Evolutionary conservation across 2,329 filamentous ascomycete genomes (phyloP).

Genomic region (Myriosclerotinia scirpicola): DNA sequence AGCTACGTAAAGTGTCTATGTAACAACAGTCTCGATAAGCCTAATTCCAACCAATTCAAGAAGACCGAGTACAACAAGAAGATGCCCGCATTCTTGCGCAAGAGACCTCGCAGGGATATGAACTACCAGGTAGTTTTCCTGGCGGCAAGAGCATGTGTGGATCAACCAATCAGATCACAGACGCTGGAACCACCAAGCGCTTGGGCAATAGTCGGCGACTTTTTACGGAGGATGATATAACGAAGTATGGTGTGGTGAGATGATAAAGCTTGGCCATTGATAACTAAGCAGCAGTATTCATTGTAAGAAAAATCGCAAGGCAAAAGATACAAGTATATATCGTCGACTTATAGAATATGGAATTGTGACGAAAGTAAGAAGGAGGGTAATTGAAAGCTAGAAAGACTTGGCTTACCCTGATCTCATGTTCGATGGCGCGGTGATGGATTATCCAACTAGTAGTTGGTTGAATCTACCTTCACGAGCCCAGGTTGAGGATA

Average conservation of each 20-base stretch:
- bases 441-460: neutral
- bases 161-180: constrained; percentile 2
- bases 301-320: neutral
- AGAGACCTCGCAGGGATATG: neutral
- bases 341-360: neutral
- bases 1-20: neutral
- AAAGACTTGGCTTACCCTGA: neutral
- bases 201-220: neutral
- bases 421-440: constrained; percentile 2
- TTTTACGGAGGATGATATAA: neutral
- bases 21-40: neutral
- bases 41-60: neutral
- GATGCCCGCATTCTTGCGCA: neutral
- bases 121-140: constrained; percentile 1
- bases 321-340: neutral
- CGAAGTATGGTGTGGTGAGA: neutral
- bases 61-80: neutral
- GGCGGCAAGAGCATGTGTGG: constrained; percentile 7
- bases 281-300: neutral
- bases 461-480: neutral
- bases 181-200: constrained; percentile 5
- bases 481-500: neutral
- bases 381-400: neutral
- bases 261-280: neutral
- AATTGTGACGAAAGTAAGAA: neutral